Evolutionary conservation across 2,329 filamentous ascomycete genomes (phyloP), one percentile per base, ranked within the genome.

Genomic region (Phialocephala subalpina): DNA sequence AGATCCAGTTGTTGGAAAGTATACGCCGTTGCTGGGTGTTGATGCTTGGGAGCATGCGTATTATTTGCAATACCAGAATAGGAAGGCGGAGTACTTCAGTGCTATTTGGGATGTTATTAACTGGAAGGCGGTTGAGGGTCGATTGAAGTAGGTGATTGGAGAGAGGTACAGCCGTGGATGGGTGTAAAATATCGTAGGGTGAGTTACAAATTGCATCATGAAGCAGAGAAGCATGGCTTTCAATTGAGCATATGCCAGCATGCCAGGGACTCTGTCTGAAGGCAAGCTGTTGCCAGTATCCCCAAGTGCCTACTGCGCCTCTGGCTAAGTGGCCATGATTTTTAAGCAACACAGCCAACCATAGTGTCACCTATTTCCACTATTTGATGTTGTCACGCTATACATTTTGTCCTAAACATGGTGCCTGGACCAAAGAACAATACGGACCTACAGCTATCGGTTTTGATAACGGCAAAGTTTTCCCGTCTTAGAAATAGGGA

Each of bases 21-120:
- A 91, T 78, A 86, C 89, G 75, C 94, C 94, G 42, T 84, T 97
- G 58, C 82, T 97, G 56, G 94, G 94, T 64, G 91, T 97, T 75
- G 94, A 97, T 82, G 94, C 94, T 87, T 97, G 93, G 93, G 93
- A 97, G 82, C 93, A 97, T 81, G 93, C 94, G 0, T 97, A 97
- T 77, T 97, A 97, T 76, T 80, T 97, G n/a, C 92, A 92, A 86
- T 94, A 94, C 73, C 82, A 91, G 65, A 94, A 94, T 73, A 87
- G 88, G 65, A 93, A 93, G 78, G 89, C 89, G 0, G 87, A 88
- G 0, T 94, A 94, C 72, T 85, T 93, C 12, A 86, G 91, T 68
- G 91, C 91, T 69, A 92, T 93, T 72, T 94, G 91, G 91, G 88
- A 88, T 47, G 86, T 94, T 38, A 87, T 94, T 75, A 93, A 93